Evolutionary conservation across 2,329 filamentous ascomycete genomes (phyloP).

Genomic region (Hypoxylon sp.): DNA sequence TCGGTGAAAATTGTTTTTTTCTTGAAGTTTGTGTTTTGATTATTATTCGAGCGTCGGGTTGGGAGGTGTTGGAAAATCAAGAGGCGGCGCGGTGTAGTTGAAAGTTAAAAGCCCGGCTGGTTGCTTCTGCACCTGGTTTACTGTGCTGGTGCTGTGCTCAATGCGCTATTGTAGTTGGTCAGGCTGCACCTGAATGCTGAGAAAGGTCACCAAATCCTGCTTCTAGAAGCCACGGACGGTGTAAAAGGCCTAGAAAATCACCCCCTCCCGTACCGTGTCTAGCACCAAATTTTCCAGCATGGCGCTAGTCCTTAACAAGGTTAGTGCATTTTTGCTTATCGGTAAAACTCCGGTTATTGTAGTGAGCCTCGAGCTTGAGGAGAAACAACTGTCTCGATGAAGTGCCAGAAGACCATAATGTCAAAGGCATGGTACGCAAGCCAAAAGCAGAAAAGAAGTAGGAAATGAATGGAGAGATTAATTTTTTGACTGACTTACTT

Average conservation of each 20-base stretch:
- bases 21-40: conserved; percentile 42
- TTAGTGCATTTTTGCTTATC: not conserved
- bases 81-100: conserved; percentile 40
- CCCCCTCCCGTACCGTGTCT: conserved; percentile 25
- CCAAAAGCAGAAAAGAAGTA: conserved; percentile 1
- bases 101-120: conserved; percentile 25
- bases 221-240: conserved; percentile 11
- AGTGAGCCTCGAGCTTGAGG: conserved; percentile 32
- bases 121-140: not conserved
- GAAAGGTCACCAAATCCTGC: conserved; percentile 1
- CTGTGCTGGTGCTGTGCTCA: not conserved
- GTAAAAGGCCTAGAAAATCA: conserved; percentile 9
- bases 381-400: conserved; percentile 34
- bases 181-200: not conserved
- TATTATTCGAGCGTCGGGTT: conserved; percentile 24
- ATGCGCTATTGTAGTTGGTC: conserved; percentile 4
- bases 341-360: conserved; percentile 38
- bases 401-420: conserved; percentile 16
- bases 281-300: not conserved
- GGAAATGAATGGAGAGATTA: not conserved
- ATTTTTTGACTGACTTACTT: conserved; percentile 13
- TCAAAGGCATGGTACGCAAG: conserved; percentile 11
- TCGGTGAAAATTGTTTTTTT: conserved; percentile 42
- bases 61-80: conserved; percentile 39
- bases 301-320: no score